phyloP scores from a whole-genome alignment of 352 stramenopile genomes.

The Thraustotheca clavata region DNA sequence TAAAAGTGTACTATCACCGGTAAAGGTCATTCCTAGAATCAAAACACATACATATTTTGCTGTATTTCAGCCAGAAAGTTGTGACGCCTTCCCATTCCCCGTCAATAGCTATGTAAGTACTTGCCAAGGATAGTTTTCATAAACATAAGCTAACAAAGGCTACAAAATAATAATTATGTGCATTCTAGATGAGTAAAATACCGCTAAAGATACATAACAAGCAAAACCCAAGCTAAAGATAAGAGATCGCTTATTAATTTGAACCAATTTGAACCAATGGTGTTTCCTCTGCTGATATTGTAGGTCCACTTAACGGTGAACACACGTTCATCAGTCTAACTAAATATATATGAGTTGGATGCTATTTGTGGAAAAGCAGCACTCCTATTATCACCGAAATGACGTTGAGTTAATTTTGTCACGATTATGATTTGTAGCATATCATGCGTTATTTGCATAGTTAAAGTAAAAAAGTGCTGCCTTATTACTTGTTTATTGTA shows the following conservation, averaged over 20 bases:
- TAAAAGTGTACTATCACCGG: neutral
- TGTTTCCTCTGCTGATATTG: too few species aligned
- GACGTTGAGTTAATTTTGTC: neutral
- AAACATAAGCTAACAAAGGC: neutral
- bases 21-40: neutral
- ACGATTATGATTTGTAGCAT: neutral
- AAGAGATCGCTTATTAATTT: neutral
- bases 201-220: neutral
- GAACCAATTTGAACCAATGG: too few species aligned
- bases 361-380: too few species aligned
- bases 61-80: neutral
- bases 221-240: neutral
- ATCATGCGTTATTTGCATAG: neutral
- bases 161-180: neutral
- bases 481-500: too few species aligned
- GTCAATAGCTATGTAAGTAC: neutral
- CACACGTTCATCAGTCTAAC: neutral
- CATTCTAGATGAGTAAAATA: neutral
- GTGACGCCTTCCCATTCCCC: neutral
- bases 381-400: too few species aligned
- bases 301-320: neutral
- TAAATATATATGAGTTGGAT: neutral
- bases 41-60: neutral
- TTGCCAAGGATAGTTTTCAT: neutral
- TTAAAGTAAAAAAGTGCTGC: too few species aligned